Percentiles rank a stretch among this genome's conserved stretches.
Evolutionary conservation across 192 early-diverging fungal genomes (phyloP).

Genomic region (Pilobolus umbonatus): DNA sequence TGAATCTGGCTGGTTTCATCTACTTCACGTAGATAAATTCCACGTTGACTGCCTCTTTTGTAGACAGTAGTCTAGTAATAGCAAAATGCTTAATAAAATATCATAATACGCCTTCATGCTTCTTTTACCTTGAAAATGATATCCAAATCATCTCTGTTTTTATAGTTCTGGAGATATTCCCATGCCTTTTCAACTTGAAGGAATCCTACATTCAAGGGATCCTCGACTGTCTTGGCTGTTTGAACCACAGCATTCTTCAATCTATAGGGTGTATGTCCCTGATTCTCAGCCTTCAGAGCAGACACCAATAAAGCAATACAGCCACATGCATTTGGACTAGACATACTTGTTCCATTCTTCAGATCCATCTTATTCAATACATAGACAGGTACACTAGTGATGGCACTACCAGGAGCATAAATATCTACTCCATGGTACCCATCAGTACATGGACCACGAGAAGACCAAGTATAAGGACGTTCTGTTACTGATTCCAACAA

Average conservation of each 20-base stretch:
- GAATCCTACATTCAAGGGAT: constrained; percentile 72
- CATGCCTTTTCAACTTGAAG: constrained; percentile 87
- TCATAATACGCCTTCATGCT: constrained; percentile 2
- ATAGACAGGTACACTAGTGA: constrained; percentile 86
- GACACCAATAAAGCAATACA: constrained; percentile 82
- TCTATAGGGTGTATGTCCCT: constrained; percentile 77
- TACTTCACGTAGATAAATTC: constrained; percentile 83
- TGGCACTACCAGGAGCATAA: constrained; percentile 88
- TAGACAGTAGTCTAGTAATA: constrained; percentile 18
- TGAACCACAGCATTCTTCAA: constrained; percentile 72
- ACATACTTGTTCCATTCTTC: constrained; percentile 96
- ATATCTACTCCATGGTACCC: constrained; percentile 79
- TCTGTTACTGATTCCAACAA: constrained; percentile 77
- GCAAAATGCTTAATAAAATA: constrained; percentile 11
- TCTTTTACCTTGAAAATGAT: constrained; percentile 56
- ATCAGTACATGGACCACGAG: constrained; percentile 81
- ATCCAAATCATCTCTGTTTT: constrained; percentile 55
- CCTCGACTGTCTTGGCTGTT: constrained; percentile 73
- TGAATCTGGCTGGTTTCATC: constrained; percentile 65
- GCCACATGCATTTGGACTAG: constrained; percentile 85
- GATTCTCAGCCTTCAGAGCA: constrained; percentile 68
- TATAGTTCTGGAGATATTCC: constrained; percentile 66
- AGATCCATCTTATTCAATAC: constrained; percentile 60
- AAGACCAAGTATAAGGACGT: constrained; percentile 82
- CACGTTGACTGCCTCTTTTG: constrained; percentile 50